Percentiles rank a stretch among this genome's conserved stretches.
Evolutionary conservation across 768 basidiomycete genomes (phyloP).

Genomic region (Cystofilobasidium capitatum): DNA sequence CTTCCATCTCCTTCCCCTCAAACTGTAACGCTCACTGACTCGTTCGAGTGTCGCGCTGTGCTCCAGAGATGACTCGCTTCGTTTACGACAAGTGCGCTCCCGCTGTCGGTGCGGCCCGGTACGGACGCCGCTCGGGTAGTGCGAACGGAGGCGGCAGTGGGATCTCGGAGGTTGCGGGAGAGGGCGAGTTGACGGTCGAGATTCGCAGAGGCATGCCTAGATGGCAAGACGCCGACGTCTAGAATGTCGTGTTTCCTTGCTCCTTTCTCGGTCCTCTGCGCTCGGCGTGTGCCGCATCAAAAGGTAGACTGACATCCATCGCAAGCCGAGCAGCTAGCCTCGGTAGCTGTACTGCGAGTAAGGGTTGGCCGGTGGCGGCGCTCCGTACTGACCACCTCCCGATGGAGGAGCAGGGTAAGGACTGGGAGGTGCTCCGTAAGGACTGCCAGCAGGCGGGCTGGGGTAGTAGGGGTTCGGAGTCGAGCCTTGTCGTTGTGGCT

Average conservation of each 20-base stretch:
- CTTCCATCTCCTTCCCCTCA: background rate
- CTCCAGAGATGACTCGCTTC: constrained; percentile 20
- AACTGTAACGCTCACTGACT: too few species aligned
- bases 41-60: background rate
- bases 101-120: constrained; percentile 14
- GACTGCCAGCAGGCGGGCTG: background rate
- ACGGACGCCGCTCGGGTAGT: constrained; percentile 4
- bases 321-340: background rate
- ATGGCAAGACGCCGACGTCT: constrained; percentile 49
- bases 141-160: background rate
- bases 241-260: too few species aligned
- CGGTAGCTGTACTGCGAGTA: background rate
- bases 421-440: too few species aligned
- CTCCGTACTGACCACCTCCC: too few species aligned
- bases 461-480: background rate
- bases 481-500: constrained; percentile 37
- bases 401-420: background rate
- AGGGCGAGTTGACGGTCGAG: constrained; percentile 27
- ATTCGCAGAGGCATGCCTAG: constrained; percentile 12
- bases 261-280: background rate
- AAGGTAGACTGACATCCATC: too few species aligned
- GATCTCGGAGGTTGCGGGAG: constrained; percentile 13
- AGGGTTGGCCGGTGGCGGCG: background rate
- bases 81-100: constrained; percentile 24
- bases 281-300: too few species aligned